Evolutionary conservation across 2,329 filamentous ascomycete genomes (phyloP).

Genomic region (Epichloe festucae): DNA sequence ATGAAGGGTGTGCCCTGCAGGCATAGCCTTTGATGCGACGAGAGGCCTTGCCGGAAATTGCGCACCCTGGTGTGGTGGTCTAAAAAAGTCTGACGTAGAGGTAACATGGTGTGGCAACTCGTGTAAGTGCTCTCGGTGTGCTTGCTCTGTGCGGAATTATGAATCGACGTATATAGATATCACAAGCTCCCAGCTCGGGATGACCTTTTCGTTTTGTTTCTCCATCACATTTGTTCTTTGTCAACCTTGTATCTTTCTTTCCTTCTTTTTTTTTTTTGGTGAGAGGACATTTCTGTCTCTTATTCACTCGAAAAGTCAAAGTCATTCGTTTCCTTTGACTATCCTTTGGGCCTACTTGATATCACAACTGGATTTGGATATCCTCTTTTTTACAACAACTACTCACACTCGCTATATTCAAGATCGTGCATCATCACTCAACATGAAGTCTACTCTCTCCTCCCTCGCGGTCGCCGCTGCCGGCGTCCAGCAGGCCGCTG

Average conservation of each 20-base stretch:
- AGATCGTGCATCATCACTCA: slow-evolving; percentile 11
- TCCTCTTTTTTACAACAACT: not conserved
- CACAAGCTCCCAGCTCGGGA: not conserved
- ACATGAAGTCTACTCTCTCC: slow-evolving; percentile 37
- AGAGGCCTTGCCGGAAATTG: not conserved
- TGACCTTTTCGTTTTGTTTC: not conserved
- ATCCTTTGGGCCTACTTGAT: slow-evolving; percentile 13
- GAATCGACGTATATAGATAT: slow-evolving; percentile 3
- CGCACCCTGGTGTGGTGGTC: not conserved
- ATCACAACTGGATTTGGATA: slow-evolving; percentile 13
- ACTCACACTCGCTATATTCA: slow-evolving; percentile 6
- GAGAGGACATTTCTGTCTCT: not conserved
- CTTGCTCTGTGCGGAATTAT: not conserved
- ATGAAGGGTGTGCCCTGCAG: not conserved
- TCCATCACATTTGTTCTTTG: not conserved
- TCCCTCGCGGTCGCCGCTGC: slow-evolving; percentile 37
- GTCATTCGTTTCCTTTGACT: slow-evolving; percentile 45
- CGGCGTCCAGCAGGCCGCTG: slow-evolving; percentile 35
- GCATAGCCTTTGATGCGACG: not conserved
- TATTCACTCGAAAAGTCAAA: slow-evolving; percentile 28
- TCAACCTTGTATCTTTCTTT: not conserved
- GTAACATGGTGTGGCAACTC: not conserved
- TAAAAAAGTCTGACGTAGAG: not conserved
- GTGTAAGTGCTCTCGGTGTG: not conserved
- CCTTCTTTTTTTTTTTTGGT: slow-evolving; percentile 9